A percentile compares a stretch with the other conserved stretches of the same genome.
These are phyloP conservation scores for Scedosporium apiospermum DNA, from an alignment of 2,329 filamentous ascomycete genomes.

Conservation along the genomic window DNA sequence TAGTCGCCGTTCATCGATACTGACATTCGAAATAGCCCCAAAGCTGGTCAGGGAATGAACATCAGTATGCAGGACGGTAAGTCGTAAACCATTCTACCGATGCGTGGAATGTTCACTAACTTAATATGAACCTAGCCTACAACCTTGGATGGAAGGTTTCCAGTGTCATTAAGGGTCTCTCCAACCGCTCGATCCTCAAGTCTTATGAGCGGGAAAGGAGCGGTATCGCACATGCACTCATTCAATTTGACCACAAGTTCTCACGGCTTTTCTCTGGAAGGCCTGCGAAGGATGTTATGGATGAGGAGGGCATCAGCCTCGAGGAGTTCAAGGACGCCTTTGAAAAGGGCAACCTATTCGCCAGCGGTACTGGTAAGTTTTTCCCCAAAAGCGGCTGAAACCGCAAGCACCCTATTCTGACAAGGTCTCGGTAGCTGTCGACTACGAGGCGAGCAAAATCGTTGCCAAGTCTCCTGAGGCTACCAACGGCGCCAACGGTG, in stretches of 20 bases:
- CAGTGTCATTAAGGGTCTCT: constrained; percentile 25
- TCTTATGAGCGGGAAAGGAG: constrained; percentile 44
- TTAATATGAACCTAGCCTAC: constrained; percentile 19
- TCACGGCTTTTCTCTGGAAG: constrained; percentile 40
- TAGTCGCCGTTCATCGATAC: not conserved
- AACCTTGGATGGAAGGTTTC: constrained; percentile 26
- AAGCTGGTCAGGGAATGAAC: constrained; percentile 59
- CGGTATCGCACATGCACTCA: constrained; percentile 32
- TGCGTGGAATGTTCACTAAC: not conserved
- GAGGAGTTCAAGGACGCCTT: constrained; percentile 53
- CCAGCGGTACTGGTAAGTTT: not conserved
- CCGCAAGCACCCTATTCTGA: not conserved
- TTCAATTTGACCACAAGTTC: constrained; percentile 38
- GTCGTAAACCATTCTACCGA: not conserved
- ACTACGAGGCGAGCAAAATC: not conserved
- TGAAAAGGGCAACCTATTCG: constrained; percentile 38
- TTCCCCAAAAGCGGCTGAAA: not conserved
- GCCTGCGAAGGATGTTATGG: constrained; percentile 50
- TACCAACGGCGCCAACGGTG: not conserved
- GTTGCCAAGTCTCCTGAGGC: not conserved
- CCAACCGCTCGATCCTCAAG: constrained; percentile 28
- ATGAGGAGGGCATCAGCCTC: constrained; percentile 52
- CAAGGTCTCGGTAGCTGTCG: not conserved
- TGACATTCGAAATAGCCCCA: constrained; percentile 25
- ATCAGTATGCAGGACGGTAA: constrained; percentile 50